These are phyloP conservation scores for Xanthoconium separans DNA, from an alignment of 1,284 basidiomycete species.

Conservation along the genomic window DNA sequence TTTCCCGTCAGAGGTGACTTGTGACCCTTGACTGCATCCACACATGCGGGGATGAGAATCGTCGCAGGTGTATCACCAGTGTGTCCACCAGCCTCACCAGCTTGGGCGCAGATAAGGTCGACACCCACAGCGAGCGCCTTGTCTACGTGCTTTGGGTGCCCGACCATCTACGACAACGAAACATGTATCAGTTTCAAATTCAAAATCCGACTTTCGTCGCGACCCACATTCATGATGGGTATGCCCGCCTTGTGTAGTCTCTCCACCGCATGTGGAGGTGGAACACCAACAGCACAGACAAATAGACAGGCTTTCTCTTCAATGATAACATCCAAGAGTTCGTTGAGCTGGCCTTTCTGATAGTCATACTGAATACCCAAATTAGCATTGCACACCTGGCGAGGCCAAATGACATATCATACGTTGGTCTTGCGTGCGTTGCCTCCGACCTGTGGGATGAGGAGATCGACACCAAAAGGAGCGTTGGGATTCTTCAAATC, in stretches of 20 bases:
- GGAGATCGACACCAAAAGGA: constrained; percentile 86
- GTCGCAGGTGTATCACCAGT: constrained; percentile 73
- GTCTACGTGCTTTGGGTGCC: constrained; percentile 81
- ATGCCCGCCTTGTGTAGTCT: constrained; percentile 79
- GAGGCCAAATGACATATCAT: constrained; percentile 24
- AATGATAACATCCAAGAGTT: constrained; percentile 84
- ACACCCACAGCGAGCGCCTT: constrained; percentile 81
- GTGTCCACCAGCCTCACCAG: constrained; percentile 85
- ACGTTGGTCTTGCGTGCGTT: constrained; percentile 85
- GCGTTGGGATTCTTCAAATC: constrained; percentile 66
- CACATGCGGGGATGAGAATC: constrained; percentile 83
- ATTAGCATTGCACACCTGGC: background rate
- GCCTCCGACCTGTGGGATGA: constrained; percentile 81
- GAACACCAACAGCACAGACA: constrained; percentile 85
- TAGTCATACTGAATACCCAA: constrained; percentile 60
- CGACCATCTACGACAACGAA: constrained; percentile 65
- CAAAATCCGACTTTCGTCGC: background rate
- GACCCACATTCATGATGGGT: constrained; percentile 74
- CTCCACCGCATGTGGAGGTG: constrained; percentile 75
- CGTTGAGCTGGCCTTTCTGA: constrained; percentile 77
- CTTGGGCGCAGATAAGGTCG: constrained; percentile 89
- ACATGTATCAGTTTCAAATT: background rate
- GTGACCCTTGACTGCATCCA: constrained; percentile 74
- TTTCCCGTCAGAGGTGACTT: constrained; percentile 77
- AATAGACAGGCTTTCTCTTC: constrained; percentile 82